Percentiles rank a stretch among this genome's conserved stretches.
These are phyloP conservation scores for Microstroma glucosiphilum DNA, from an alignment of 1,284 basidiomycete species.

Conservation along the genomic window DNA sequence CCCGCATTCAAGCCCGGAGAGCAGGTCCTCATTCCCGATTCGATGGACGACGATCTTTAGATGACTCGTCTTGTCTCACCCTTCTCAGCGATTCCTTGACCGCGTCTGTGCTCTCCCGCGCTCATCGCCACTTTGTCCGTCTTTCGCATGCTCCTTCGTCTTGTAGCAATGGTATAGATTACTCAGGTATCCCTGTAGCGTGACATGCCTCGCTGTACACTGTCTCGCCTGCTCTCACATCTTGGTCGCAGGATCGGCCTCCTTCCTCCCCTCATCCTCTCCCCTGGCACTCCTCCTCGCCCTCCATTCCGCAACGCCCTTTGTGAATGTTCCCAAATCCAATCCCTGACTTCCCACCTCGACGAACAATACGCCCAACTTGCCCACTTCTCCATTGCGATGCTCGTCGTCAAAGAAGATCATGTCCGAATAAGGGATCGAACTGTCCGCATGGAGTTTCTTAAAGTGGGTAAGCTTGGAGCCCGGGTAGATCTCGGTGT, in stretches of 20 bases:
- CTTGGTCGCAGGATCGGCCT: neutral
- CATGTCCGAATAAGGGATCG: constrained; percentile 43
- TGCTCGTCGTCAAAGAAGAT: constrained; percentile 48
- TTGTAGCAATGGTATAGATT: too few relatives aligned
- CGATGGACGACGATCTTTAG: constrained; percentile 47
- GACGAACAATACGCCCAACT: constrained; percentile 47
- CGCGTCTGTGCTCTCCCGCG: too few relatives aligned
- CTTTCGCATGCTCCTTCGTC: too few relatives aligned
- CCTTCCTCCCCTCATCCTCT: neutral
- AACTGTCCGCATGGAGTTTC: constrained; percentile 28
- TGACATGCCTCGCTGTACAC: neutral
- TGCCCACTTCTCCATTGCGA: constrained; percentile 39
- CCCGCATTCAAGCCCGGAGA: constrained; percentile 98
- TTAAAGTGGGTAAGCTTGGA: constrained; percentile 43
- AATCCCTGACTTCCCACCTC: constrained; percentile 35
- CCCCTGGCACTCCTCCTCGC: constrained; percentile 21
- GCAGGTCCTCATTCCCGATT: constrained; percentile 66
- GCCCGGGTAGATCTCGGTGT: constrained; percentile 46
- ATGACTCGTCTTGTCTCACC: neutral
- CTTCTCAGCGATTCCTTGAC: too few relatives aligned
- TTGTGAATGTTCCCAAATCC: constrained; percentile 35
- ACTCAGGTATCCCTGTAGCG: neutral
- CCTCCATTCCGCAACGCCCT: constrained; percentile 34
- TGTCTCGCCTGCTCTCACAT: neutral
- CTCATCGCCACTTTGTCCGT: too few relatives aligned